Conservation (phyloP, 2,329 filamentous ascomycete species). For the Cercospora berteroae region DNA sequence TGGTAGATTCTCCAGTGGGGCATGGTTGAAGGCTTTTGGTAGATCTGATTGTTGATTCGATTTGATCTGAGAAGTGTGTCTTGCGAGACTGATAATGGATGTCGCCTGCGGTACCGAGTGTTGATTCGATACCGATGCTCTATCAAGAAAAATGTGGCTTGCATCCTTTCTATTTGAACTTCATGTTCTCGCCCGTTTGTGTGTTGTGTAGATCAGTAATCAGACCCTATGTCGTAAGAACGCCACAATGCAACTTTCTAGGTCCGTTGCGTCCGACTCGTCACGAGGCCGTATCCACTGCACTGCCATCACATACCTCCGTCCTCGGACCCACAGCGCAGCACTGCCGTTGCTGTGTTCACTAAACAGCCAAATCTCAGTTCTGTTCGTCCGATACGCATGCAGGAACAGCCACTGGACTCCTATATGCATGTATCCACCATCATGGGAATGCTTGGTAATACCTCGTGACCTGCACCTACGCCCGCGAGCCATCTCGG, state of each 20-base stretch:
- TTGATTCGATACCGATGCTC: neutral
- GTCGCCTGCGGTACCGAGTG: neutral
- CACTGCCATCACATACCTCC: neutral
- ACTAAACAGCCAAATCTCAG: neutral
- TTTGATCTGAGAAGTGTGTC: neutral
- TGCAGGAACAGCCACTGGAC: neutral
- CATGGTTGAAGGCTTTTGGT: slow-evolving; percentile 34
- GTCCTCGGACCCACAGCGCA: neutral
- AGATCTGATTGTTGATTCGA: neutral
- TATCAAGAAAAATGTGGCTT: neutral
- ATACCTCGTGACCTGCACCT: neutral
- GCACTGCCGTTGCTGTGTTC: neutral
- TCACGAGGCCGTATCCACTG: neutral
- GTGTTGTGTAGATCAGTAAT: neutral
- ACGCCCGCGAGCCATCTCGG: neutral
- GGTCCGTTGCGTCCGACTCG: neutral
- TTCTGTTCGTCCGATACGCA: neutral
- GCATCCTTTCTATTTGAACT: neutral
- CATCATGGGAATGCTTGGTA: neutral
- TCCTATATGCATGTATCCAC: neutral
- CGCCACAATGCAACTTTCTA: neutral
- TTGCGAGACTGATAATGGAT: neutral
- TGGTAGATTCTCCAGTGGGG: slow-evolving; percentile 47
- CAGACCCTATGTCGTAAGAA: neutral
- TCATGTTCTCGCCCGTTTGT: neutral